Evolutionary conservation across 768 basidiomycete genomes (phyloP).

Genomic region (Trametes sanguinea): DNA sequence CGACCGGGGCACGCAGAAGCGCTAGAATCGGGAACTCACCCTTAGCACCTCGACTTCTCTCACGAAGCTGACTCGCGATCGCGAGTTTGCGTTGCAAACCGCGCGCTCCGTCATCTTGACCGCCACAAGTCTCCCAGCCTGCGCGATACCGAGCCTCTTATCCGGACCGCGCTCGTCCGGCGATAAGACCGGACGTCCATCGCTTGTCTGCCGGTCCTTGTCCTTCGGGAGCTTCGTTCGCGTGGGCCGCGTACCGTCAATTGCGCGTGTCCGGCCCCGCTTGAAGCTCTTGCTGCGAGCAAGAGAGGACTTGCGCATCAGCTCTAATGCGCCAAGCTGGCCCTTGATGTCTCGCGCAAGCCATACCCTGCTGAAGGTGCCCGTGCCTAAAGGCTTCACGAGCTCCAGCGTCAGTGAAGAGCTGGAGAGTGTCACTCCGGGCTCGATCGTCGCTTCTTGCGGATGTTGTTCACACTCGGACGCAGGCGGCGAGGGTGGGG

Average conservation of each 20-base stretch:
- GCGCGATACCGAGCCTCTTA: constrained; percentile 18
- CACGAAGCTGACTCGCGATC: constrained; percentile 76
- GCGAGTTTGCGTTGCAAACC: constrained; percentile 55
- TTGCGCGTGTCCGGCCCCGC: constrained; percentile 16
- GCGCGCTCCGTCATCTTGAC: constrained; percentile 53
- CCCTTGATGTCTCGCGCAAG: constrained; percentile 47
- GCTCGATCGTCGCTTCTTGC: constrained; percentile 2
- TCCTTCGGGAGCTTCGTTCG: constrained; percentile 10
- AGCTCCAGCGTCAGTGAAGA: constrained; percentile 45
- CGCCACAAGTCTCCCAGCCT: constrained; percentile 46
- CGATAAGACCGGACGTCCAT: neutral
- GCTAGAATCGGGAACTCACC: constrained; percentile 44
- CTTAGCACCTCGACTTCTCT: constrained; percentile 84
- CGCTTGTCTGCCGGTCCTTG: constrained; percentile 3
- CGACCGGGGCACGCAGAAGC: neutral
- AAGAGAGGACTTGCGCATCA: constrained; percentile 29
- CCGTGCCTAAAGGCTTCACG: constrained; percentile 59
- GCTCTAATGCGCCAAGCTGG: constrained; percentile 30
- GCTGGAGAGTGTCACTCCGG: constrained; percentile 14
- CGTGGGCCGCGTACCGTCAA: constrained; percentile 23
- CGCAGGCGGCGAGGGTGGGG: constrained; percentile 17
- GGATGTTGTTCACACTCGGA: constrained; percentile 15
- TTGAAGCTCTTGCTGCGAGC: constrained; percentile 28
- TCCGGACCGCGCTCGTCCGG: constrained; percentile 8
- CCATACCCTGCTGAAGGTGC: constrained; percentile 79